Evolutionary conservation across 177 flowering plant species (phyloP).

Genomic region (Telopea speciosissima): DNA sequence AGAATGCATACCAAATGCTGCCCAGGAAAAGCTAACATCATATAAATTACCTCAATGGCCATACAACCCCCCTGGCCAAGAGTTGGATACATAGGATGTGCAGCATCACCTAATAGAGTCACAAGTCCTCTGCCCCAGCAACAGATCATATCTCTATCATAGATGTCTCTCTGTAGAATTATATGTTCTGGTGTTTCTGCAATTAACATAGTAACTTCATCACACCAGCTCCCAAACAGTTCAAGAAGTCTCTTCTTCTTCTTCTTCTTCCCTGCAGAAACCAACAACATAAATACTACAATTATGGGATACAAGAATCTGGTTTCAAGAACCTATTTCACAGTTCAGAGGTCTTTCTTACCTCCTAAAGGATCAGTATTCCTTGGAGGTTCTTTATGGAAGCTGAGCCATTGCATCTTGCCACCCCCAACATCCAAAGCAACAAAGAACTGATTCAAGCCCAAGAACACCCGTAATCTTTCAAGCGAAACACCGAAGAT

Average conservation of each 20-base stretch:
- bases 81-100: conserved; percentile 42
- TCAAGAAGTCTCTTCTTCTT: conserved; percentile 25
- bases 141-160: conserved; percentile 26
- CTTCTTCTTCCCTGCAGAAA: conserved; percentile 25
- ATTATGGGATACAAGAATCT: neutral
- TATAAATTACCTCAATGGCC: conserved; percentile 36
- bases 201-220: conserved; percentile 23
- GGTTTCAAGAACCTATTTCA: neutral
- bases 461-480: conserved; percentile 42
- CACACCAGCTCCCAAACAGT: conserved; percentile 31
- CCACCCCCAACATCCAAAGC: conserved; percentile 38
- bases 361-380: conserved; percentile 23
- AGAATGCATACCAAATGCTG: too few species aligned
- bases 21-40: neutral
- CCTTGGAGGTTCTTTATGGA: conserved; percentile 28
- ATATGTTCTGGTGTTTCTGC: conserved; percentile 25
- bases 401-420: conserved; percentile 46
- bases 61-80: conserved; percentile 45
- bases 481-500: conserved; percentile 6
- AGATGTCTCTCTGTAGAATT: conserved; percentile 27
- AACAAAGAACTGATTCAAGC: conserved; percentile 34
- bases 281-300: neutral
- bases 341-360: conserved; percentile 9
- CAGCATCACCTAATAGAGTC: conserved; percentile 35
- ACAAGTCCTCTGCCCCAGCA: conserved; percentile 31